Evolutionary conservation across 768 basidiomycete species (phyloP).

Genomic region (Cubamyces sp.): DNA sequence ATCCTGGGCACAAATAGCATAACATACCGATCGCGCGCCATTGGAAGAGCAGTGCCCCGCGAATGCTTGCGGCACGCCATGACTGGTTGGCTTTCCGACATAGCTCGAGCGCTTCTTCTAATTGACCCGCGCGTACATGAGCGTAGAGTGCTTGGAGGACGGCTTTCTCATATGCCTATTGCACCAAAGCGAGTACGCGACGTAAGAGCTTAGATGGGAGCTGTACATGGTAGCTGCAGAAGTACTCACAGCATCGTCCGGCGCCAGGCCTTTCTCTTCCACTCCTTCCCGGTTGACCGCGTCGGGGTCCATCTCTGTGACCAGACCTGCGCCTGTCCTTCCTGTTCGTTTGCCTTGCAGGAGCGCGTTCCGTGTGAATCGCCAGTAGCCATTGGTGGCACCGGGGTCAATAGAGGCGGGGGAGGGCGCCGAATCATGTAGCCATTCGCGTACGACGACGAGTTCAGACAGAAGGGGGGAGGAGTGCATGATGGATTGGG

Average conservation of each 20-base stretch:
- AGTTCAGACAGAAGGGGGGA: constrained; percentile 76
- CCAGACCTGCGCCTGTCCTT: constrained; percentile 49
- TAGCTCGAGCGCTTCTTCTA: constrained; percentile 83
- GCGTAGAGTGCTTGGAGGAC: constrained; percentile 79
- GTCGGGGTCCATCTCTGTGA: constrained; percentile 82
- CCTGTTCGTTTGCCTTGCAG: constrained; percentile 66
- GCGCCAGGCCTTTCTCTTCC: constrained; percentile 62
- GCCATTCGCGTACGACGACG: constrained; percentile 85
- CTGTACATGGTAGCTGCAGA: too few relatives aligned
- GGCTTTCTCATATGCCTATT: constrained; percentile 78
- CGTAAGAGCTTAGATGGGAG: background rate
- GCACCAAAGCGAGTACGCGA: background rate
- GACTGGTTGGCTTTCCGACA: constrained; percentile 85
- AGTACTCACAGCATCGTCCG: constrained; percentile 74
- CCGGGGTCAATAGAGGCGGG: constrained; percentile 64
- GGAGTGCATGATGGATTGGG: constrained; percentile 69
- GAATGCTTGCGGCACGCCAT: constrained; percentile 90
- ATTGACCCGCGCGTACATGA: constrained; percentile 80
- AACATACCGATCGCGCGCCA: constrained; percentile 73
- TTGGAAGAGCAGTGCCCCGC: constrained; percentile 77
- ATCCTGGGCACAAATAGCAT: constrained; percentile 6
- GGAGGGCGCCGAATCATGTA: constrained; percentile 77
- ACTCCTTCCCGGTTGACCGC: constrained; percentile 54
- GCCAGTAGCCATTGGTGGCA: constrained; percentile 82
- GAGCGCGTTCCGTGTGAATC: constrained; percentile 76